phyloP scores from a whole-genome alignment of 2,329 filamentous ascomycete species.

The Teratosphaeria gauchensis region DNA sequence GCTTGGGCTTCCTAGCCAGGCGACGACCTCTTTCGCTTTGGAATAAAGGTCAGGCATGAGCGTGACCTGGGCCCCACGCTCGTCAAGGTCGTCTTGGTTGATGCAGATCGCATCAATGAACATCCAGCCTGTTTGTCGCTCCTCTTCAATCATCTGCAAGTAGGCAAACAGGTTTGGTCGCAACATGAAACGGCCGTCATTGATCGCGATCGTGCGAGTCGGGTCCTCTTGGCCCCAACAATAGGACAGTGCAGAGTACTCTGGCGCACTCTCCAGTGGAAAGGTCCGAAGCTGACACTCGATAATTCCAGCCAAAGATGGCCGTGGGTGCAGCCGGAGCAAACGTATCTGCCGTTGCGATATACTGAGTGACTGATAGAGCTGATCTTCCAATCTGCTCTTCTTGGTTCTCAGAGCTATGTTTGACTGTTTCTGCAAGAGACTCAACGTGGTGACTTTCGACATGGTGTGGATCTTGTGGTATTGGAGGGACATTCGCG shows the following conservation, averaged over 20 bases:
- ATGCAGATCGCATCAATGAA: conserved; percentile 4
- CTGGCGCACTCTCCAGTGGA: background rate
- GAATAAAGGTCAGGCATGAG: background rate
- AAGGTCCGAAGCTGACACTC: background rate
- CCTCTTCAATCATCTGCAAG: background rate
- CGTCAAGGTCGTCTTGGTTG: conserved; percentile 2
- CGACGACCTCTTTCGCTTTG: background rate
- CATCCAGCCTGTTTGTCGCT: background rate
- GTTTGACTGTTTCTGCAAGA: background rate
- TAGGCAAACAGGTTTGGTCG: background rate
- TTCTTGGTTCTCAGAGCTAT: background rate
- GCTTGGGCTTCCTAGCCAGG: background rate
- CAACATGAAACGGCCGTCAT: conserved; percentile 13
- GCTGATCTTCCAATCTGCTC: background rate
- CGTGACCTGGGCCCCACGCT: background rate
- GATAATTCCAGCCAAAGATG: background rate
- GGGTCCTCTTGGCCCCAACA: conserved; percentile 17
- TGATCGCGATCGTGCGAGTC: conserved; percentile 14
- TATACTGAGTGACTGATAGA: background rate
- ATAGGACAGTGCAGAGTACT: conserved; percentile 20
- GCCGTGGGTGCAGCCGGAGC: background rate
- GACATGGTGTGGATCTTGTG: background rate
- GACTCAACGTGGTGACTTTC: background rate
- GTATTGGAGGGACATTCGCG: background rate
- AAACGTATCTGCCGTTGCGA: background rate